A percentile compares a stretch with the other conserved stretches of the same genome.
Evolutionary conservation across 805 yeast species (phyloP).

Genomic region (Barnettozyma pratensis): DNA sequence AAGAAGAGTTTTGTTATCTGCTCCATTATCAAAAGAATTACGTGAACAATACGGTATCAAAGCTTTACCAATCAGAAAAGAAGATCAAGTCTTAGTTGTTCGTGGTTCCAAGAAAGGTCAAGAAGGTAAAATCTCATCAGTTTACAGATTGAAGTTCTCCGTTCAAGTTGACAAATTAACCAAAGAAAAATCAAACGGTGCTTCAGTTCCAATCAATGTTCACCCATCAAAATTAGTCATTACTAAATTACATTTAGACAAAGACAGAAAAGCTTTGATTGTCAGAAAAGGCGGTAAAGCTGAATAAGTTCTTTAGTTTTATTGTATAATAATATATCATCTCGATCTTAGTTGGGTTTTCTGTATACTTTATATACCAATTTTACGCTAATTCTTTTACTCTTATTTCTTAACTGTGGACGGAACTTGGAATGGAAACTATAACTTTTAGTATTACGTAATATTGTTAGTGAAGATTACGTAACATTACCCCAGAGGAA

Average conservation of each 20-base stretch:
- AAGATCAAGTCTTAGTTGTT: conserved; percentile 91
- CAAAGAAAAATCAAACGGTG: conserved; percentile 97
- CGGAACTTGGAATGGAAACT: too few species aligned
- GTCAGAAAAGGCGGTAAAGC: conserved; percentile 96
- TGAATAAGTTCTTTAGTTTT: conserved; percentile 52
- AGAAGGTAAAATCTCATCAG: conserved; percentile 96
- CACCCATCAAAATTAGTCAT: conserved; percentile 99
- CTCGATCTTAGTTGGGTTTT: conserved; percentile 3
- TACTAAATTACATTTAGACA: conserved; percentile 97
- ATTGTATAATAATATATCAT: conserved; percentile 12
- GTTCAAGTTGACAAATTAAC: conserved; percentile 96
- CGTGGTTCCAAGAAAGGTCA: conserved; percentile 99
- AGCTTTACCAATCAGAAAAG: conserved; percentile 96
- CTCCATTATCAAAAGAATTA: conserved; percentile 98
- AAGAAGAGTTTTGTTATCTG: conserved; percentile 93
- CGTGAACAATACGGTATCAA: conserved; percentile 95
- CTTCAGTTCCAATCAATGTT: conserved; percentile 92
- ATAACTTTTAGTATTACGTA: too few species aligned
- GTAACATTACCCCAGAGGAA: conserved; percentile 1
- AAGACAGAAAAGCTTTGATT: conserved; percentile 97
- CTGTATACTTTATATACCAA: background rate
- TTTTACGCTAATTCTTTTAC: too few species aligned
- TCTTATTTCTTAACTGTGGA: too few species aligned
- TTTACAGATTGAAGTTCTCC: conserved; percentile 97
- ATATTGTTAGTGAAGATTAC: too few species aligned